Conservation (phyloP, 225 moss, liverwort and hornwort species). For the Marchantia paleacea region DNA sequence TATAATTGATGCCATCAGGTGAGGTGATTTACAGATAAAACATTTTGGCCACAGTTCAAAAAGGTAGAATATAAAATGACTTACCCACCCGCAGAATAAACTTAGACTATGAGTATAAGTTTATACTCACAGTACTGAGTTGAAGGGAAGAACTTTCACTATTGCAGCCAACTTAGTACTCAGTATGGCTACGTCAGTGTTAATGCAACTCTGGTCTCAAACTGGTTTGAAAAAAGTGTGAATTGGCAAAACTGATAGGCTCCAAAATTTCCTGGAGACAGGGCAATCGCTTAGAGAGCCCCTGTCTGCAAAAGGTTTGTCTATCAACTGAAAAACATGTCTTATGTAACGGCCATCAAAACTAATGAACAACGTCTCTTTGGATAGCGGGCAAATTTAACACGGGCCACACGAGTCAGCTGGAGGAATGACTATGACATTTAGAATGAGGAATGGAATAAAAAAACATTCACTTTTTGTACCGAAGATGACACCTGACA, state of each 20-base stretch:
- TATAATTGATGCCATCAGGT: neutral
- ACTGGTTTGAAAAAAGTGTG: neutral
- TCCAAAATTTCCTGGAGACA: neutral
- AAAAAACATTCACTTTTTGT: neutral
- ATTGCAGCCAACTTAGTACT: neutral
- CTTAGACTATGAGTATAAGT: neutral
- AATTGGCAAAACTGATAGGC: too few relatives aligned
- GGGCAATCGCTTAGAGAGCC: neutral
- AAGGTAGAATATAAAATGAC: neutral
- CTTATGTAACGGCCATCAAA: neutral
- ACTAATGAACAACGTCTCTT: neutral
- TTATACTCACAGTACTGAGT: too few relatives aligned
- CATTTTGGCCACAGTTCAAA: neutral
- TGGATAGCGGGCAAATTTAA: neutral
- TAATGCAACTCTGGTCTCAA: neutral
- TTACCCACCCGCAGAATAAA: neutral
- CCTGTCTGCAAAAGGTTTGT: neutral
- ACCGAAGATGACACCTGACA: neutral
- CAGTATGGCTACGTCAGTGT: neutral
- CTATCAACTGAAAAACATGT: neutral
- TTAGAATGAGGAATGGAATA: neutral
- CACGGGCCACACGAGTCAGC: neutral
- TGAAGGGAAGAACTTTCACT: neutral
- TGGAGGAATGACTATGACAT: neutral
- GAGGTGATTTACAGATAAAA: neutral